These are phyloP conservation scores for Suhomyces canberraensis DNA, from an alignment of 805 yeast species.

Conservation along the genomic window DNA sequence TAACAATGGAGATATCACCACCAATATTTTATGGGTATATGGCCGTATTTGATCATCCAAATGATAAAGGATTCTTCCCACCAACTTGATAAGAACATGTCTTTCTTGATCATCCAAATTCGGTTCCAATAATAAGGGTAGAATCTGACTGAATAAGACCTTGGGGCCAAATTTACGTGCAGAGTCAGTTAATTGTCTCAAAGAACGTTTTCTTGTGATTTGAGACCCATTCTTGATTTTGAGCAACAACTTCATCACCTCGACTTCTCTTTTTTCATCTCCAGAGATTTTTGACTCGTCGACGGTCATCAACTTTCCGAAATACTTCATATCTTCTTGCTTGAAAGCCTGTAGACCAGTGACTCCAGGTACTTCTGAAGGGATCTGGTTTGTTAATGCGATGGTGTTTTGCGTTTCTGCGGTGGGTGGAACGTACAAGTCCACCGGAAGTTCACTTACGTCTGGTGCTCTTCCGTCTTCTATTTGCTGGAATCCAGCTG, in stretches of 20 bases:
- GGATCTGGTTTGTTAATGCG: conserved; percentile 28
- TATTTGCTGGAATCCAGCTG: conserved; percentile 39
- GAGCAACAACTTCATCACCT: conserved; percentile 60
- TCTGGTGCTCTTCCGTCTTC: conserved; percentile 31
- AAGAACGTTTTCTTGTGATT: conserved; percentile 60
- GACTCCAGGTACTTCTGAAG: conserved; percentile 61
- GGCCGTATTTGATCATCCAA: conserved; percentile 68
- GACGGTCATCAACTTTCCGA: conserved; percentile 50
- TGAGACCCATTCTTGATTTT: conserved; percentile 79
- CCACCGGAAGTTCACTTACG: conserved; percentile 17
- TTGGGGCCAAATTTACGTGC: conserved; percentile 69
- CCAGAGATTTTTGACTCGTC: conserved; percentile 33
- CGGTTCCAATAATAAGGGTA: conserved; percentile 74
- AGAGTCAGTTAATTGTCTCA: conserved; percentile 62
- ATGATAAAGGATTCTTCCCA: conserved; percentile 64
- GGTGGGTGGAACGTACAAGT: conserved; percentile 55
- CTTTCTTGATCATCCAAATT: conserved; percentile 77
- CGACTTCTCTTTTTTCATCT: conserved; percentile 57
- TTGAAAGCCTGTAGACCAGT: conserved; percentile 66
- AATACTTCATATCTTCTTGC: conserved; percentile 67
- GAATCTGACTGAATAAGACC: conserved; percentile 60
- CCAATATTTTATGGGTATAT: conserved; percentile 65
- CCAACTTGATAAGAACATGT: conserved; percentile 72
- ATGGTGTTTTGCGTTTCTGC: conserved; percentile 25
- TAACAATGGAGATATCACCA: conserved; percentile 73